Evolutionary conservation across 202 grass and related monocot genomes (phyloP), one percentile per base, ranked within the genome.

Genomic region (Alloteropsis angusta): DNA sequence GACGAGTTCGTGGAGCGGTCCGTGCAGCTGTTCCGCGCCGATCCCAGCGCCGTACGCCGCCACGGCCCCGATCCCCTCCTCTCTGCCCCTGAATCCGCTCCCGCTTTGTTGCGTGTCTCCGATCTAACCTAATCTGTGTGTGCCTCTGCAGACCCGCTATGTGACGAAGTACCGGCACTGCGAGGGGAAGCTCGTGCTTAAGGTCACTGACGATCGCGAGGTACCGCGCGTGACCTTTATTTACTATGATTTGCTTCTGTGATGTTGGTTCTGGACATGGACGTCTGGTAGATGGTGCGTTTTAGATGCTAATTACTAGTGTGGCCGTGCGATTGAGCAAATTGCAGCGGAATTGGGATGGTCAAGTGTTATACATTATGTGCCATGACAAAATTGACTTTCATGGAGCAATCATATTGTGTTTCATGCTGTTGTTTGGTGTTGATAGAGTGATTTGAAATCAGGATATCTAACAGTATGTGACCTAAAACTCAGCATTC

Each of bases 131-230:
- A 67, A 67, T 7, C 63, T 21, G 7, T 50, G 25, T 75, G 26
- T 26, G 75, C 47, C 32, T 49, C n/a, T 58, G 58, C 79, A 96
- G 96, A 90, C 92, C 25, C 87, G 96, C 74, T 96, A 99, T 57
- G 81, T 89, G 58, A 84, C 87, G 75, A 99, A 96, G 87, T 99
- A 96, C 77, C 66, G 96, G 80, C 96, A 99, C 60, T 99, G 96
- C 62, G 92, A 99, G 18, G 92, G 96, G 62, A 96, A 91, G 88
- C 90, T 96, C 49, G 96, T 95, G 80, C 96, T 99, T 52, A 99
- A 99, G 80, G 96, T 99, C 68, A 96, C 96, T 28, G 90, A 99
- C 78, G 74, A 99, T 77, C 79, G 60, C 21, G 82, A 89, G 89
- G 96, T 99, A 60, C 87, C 9, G 30, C 9, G n/a, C 38, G 23